Evolutionary conservation across 257 asterid species (phyloP).

Genomic region (Nicotiana attenuata): DNA sequence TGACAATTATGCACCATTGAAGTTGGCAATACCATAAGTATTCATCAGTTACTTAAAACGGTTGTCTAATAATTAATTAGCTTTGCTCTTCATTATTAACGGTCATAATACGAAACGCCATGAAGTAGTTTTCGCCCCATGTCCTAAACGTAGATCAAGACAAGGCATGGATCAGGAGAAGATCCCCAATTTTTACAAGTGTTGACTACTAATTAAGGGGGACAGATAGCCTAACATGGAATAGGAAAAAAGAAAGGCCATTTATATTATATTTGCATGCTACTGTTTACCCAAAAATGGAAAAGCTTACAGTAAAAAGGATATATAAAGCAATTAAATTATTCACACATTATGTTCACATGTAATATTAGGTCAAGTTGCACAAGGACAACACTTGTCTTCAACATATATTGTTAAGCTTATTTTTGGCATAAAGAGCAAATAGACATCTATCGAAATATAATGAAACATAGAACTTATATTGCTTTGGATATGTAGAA

Average conservation of each 20-base stretch:
- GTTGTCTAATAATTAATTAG: neutral
- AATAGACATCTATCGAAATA: neutral
- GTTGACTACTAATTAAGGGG: neutral
- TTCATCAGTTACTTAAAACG: neutral
- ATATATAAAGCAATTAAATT: neutral
- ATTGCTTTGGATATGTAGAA: slow-evolving; percentile 1
- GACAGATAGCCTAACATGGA: neutral
- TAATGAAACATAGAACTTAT: neutral
- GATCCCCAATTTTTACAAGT: neutral
- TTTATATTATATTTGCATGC: neutral
- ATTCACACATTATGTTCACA: too few relatives aligned
- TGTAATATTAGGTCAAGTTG: neutral
- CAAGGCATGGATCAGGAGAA: neutral
- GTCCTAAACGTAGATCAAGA: neutral
- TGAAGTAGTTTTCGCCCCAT: neutral
- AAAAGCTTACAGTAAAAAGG: neutral
- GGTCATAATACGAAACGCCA: too few relatives aligned
- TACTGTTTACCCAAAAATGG: neutral
- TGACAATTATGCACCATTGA: too few relatives aligned
- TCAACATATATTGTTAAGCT: neutral
- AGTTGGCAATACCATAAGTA: too few relatives aligned
- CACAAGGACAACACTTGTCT: neutral
- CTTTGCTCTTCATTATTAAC: neutral
- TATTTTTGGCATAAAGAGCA: neutral
- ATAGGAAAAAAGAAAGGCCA: neutral